Conservation (phyloP, 1,139 yeast genomes). For the Nakaseomyces kungkrabaensis region DNA sequence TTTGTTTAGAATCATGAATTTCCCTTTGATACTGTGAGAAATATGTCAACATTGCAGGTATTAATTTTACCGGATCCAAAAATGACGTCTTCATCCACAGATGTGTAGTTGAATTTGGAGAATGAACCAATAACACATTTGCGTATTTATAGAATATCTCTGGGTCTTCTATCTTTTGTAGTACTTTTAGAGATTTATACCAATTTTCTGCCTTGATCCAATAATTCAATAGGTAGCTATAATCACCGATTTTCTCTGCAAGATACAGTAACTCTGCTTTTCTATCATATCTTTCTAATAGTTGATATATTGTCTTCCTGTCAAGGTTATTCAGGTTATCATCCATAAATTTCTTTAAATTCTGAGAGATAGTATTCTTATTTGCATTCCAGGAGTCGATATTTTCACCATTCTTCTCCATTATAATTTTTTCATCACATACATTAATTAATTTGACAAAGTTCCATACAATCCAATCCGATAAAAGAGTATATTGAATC, state of each 20-base stretch:
- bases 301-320: constrained; percentile 58
- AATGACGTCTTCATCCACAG: constrained; percentile 59
- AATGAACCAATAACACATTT: constrained; percentile 54
- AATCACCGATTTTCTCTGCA: constrained; percentile 63
- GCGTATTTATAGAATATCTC: constrained; percentile 56
- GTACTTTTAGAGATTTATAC: constrained; percentile 55
- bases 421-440: constrained; percentile 34
- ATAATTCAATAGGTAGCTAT: constrained; percentile 55
- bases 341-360: constrained; percentile 45
- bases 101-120: constrained; percentile 62
- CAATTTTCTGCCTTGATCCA: constrained; percentile 65
- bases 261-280: constrained; percentile 53
- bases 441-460: constrained; percentile 42
- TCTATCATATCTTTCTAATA: constrained; percentile 57
- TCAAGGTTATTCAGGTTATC: constrained; percentile 45
- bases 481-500: constrained; percentile 54
- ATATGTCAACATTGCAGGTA: constrained; percentile 70
- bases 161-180: constrained; percentile 36
- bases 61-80: constrained; percentile 45
- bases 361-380: constrained; percentile 24
- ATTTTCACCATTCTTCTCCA: constrained; percentile 21
- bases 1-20: constrained; percentile 15
- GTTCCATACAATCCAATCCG: constrained; percentile 69
- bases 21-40: constrained; percentile 37
- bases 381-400: constrained; percentile 15